These are phyloP conservation scores for Telfairia occidentalis DNA, from an alignment of 331 rosid species.

Conservation along the genomic window DNA sequence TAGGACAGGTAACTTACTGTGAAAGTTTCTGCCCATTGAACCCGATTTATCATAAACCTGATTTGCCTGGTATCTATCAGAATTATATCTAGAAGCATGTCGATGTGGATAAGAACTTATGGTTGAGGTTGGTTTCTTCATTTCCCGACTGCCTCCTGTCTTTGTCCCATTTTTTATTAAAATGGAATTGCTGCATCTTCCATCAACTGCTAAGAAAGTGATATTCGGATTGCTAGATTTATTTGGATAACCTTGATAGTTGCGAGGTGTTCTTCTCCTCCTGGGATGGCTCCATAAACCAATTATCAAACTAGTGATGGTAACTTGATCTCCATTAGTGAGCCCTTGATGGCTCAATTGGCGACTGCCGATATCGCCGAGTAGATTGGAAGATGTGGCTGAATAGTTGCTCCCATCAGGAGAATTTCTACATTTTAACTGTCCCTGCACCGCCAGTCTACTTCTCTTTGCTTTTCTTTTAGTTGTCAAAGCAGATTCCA, in stretches of 20 bases:
- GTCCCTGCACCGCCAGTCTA: constrained; percentile 20
- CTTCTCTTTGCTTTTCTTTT: constrained; percentile 16
- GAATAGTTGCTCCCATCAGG: constrained; percentile 13
- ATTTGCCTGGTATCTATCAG: neutral
- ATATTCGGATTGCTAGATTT: constrained; percentile 12
- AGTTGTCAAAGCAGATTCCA: constrained; percentile 20
- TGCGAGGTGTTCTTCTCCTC: constrained; percentile 47
- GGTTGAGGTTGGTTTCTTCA: neutral
- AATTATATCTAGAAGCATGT: neutral
- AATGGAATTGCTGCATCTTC: constrained; percentile 23
- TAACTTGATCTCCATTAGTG: constrained; percentile 18
- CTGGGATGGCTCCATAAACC: constrained; percentile 38
- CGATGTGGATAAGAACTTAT: neutral
- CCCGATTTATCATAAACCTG: neutral
- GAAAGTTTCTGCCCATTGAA: neutral
- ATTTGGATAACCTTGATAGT: constrained; percentile 18
- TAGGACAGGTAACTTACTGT: neutral
- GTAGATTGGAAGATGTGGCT: constrained; percentile 14
- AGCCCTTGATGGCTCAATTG: constrained; percentile 19
- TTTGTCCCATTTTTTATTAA: neutral
- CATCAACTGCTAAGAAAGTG: constrained; percentile 19
- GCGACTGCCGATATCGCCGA: constrained; percentile 14
- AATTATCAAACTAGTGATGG: constrained; percentile 19
- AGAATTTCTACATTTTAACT: constrained; percentile 10
- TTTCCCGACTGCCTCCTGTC: neutral